Percentiles rank a stretch among this genome's conserved stretches.
Conservation (phyloP, 2,329 filamentous ascomycete genomes). For the Zymoseptoria ardabiliae region DNA sequence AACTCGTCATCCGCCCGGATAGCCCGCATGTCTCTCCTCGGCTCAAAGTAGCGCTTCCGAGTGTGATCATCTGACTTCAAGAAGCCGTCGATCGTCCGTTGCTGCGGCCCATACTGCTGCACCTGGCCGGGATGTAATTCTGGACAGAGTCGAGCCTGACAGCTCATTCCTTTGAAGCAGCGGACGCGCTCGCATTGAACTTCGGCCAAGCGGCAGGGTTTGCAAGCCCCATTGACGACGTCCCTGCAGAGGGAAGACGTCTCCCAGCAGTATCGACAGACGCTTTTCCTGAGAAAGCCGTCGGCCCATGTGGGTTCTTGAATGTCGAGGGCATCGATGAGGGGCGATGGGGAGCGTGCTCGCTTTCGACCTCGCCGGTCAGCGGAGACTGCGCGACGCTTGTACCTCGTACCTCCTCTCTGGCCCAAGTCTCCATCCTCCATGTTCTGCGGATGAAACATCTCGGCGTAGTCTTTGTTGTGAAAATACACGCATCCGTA, state of each 20-base stretch:
- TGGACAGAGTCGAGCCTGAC: too few species aligned
- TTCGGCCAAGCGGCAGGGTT: neutral
- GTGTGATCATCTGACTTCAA: neutral
- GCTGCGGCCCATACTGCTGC: too few species aligned
- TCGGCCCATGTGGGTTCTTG: neutral
- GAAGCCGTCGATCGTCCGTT: neutral
- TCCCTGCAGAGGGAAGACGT: neutral
- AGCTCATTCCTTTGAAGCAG: neutral
- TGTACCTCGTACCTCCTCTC: neutral
- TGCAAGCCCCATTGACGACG: neutral
- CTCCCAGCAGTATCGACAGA: neutral
- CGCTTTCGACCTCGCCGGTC: neutral
- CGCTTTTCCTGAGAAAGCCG: neutral
- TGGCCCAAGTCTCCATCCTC: neutral
- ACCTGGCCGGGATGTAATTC: too few species aligned
- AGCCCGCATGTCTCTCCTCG: neutral
- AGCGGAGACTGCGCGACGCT: neutral
- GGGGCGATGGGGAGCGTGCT: neutral
- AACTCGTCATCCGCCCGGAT: neutral
- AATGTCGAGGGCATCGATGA: neutral
- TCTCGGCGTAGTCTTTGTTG: neutral
- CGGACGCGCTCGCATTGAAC: neutral
- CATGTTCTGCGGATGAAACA: neutral
- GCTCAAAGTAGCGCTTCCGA: neutral
- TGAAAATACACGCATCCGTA: neutral